Percentiles rank a stretch among this genome's conserved stretches.
phyloP scores from a whole-genome alignment of 805 yeast genomes.

The Myxozyma vanderwaltii region DNA sequence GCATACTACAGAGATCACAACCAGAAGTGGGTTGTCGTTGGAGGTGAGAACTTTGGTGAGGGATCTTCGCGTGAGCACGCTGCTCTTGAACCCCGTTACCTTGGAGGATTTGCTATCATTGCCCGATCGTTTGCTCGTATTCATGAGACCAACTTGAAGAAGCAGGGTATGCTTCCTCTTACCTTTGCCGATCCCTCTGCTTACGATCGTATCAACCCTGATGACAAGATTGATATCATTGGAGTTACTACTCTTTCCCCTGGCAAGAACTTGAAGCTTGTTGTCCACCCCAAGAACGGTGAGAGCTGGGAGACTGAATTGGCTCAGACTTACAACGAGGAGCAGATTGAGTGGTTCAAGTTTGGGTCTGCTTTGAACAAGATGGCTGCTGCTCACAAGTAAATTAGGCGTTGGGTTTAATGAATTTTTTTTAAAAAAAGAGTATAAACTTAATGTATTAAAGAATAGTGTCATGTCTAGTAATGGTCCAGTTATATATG shows the following conservation, averaged over 20 bases:
- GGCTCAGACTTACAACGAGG: conserved; percentile 93
- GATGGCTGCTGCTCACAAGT: conserved; percentile 55
- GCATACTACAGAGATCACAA: conserved; percentile 85
- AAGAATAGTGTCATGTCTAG: conserved; percentile 6
- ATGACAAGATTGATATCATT: conserved; percentile 76
- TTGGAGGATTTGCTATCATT: conserved; percentile 85
- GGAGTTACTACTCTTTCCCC: conserved; percentile 69
- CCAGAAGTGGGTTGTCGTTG: conserved; percentile 92
- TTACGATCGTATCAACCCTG: conserved; percentile 75
- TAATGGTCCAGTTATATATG: not conserved
- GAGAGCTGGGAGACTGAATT: conserved; percentile 85
- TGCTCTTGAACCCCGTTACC: conserved; percentile 90
- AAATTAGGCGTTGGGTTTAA: conserved; percentile 17
- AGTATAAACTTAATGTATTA: not conserved
- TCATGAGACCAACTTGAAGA: conserved; percentile 96
- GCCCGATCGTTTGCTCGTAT: conserved; percentile 97
- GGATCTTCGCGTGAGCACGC: conserved; percentile 99
- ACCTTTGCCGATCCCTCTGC: conserved; percentile 89
- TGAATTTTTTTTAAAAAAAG: conserved; percentile 1
- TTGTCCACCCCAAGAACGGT: conserved; percentile 72
- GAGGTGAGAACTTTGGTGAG: conserved; percentile 98
- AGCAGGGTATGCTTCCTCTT: conserved; percentile 96
- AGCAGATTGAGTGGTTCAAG: conserved; percentile 99
- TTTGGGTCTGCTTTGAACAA: conserved; percentile 98
- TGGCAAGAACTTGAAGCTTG: conserved; percentile 84